Percentiles rank a stretch among this genome's conserved stretches.
These are phyloP conservation scores for Gnomoniopsis sp. DNA, from an alignment of 2,329 filamentous ascomycete species.

Conservation along the genomic window DNA sequence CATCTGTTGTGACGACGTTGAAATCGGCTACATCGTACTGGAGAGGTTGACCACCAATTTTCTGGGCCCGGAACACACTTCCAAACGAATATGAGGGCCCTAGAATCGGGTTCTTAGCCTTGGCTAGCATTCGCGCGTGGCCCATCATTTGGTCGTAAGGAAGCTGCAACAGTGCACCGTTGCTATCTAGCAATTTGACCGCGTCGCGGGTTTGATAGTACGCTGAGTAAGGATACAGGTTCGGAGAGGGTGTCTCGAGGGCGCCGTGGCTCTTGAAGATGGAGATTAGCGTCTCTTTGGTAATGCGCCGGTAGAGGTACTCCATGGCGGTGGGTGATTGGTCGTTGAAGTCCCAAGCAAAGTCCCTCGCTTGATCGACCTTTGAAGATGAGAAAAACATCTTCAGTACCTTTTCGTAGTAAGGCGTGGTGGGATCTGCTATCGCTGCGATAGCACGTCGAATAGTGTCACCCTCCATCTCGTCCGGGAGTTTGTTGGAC, in stretches of 20 bases:
- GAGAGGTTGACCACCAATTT: slow-evolving; percentile 75
- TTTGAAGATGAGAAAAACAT: slow-evolving; percentile 71
- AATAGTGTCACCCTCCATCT: slow-evolving; percentile 90
- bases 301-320: slow-evolving; percentile 66
- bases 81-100: slow-evolving; percentile 85
- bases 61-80: slow-evolving; percentile 76
- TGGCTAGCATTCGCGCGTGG: slow-evolving; percentile 79
- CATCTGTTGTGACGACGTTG: slow-evolving; percentile 84
- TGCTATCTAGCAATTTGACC: slow-evolving; percentile 76
- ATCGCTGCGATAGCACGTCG: slow-evolving; percentile 77
- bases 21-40: slow-evolving; percentile 91
- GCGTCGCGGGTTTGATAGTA: slow-evolving; percentile 74
- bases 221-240: slow-evolving; percentile 76
- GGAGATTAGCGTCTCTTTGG: slow-evolving; percentile 69
- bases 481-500: slow-evolving; percentile 82
- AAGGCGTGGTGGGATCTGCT: slow-evolving; percentile 77
- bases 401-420: slow-evolving; percentile 87
- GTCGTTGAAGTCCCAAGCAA: slow-evolving; percentile 69
- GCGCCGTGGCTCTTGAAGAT: slow-evolving; percentile 91
- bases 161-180: slow-evolving; percentile 86
- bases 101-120: slow-evolving; percentile 58
- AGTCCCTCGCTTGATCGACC: slow-evolving; percentile 76
- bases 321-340: slow-evolving; percentile 53
- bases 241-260: slow-evolving; percentile 71
- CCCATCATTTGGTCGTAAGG: slow-evolving; percentile 91